These are phyloP conservation scores for Periconia digitata DNA, from an alignment of 2,329 filamentous ascomycete genomes.

Conservation along the genomic window DNA sequence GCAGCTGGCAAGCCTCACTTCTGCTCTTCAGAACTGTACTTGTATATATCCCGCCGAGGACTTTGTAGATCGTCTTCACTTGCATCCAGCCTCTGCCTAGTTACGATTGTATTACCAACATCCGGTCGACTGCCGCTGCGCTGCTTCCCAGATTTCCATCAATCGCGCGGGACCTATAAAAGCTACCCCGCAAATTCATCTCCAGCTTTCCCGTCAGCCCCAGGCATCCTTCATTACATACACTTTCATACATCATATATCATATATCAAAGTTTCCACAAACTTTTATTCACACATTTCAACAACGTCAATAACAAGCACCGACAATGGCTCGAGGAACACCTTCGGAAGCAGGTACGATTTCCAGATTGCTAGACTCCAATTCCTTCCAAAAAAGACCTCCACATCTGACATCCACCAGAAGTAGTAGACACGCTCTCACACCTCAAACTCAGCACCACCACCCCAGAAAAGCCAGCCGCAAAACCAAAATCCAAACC, in stretches of 20 bases:
- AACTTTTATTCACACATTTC: too few species aligned
- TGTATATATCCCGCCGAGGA: too few species aligned
- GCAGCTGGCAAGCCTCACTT: too few species aligned
- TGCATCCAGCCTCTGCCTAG: too few species aligned
- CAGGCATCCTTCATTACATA: background rate
- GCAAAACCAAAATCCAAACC: conserved; percentile 39
- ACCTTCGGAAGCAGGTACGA: conserved; percentile 28
- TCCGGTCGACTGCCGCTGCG: too few species aligned
- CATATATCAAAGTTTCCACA: background rate
- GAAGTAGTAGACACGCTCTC: conserved; percentile 42
- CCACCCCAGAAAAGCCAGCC: conserved; percentile 30
- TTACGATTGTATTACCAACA: too few species aligned
- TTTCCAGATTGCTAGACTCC: background rate
- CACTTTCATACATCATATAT: background rate
- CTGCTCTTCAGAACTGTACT: too few species aligned
- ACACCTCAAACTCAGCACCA: conserved; percentile 39
- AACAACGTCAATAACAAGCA: too few species aligned
- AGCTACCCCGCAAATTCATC: conserved; percentile 5
- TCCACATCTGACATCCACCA: conserved; percentile 15
- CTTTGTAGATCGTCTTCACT: too few species aligned
- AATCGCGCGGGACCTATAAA: background rate
- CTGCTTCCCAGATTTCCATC: background rate
- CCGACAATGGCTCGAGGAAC: conserved; percentile 25
- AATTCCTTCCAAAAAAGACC: background rate
- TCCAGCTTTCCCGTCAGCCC: background rate